Conservation (phyloP, 2,329 filamentous ascomycete species). For the Ustulina deusta region DNA sequence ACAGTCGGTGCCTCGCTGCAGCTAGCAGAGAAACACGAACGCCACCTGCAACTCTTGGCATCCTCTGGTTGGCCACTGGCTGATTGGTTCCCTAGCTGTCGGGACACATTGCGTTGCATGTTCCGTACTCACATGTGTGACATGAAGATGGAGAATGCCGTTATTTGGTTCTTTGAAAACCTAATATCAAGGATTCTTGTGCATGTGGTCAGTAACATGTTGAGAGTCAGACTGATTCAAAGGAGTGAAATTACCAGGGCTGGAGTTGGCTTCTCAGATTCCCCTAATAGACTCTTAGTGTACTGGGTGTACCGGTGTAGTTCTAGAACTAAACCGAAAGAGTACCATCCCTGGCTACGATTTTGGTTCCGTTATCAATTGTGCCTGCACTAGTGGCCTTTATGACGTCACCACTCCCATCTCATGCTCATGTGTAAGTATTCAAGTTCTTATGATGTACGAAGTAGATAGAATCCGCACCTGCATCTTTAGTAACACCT, state of each 20-base stretch:
- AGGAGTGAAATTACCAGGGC: conserved; percentile 18
- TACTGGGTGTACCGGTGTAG: too few relatives aligned
- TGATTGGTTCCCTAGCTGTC: neutral
- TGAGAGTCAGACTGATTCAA: conserved; percentile 10
- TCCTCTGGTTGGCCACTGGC: conserved; percentile 13
- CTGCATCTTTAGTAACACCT: too few relatives aligned
- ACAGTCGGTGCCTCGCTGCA: neutral
- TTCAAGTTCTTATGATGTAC: too few relatives aligned
- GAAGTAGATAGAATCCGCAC: too few relatives aligned
- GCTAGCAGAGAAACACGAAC: neutral
- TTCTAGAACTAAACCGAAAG: too few relatives aligned
- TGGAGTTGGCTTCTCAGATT: conserved; percentile 1
- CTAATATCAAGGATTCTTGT: neutral
- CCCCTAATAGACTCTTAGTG: conserved; percentile 1
- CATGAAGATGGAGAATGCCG: too few relatives aligned
- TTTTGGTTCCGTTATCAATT: neutral
- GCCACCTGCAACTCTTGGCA: conserved; percentile 12
- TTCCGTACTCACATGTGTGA: conserved; percentile 10
- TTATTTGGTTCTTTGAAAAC: neutral
- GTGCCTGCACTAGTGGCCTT: neutral
- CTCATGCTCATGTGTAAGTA: neutral
- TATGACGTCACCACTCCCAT: conserved; percentile 8
- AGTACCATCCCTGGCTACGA: neutral
- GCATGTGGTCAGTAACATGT: neutral
- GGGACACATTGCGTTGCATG: neutral